Evolutionary conservation across 768 basidiomycete genomes (phyloP), one percentile per base, ranked within the genome.

Genomic region (Mycena crocata): DNA sequence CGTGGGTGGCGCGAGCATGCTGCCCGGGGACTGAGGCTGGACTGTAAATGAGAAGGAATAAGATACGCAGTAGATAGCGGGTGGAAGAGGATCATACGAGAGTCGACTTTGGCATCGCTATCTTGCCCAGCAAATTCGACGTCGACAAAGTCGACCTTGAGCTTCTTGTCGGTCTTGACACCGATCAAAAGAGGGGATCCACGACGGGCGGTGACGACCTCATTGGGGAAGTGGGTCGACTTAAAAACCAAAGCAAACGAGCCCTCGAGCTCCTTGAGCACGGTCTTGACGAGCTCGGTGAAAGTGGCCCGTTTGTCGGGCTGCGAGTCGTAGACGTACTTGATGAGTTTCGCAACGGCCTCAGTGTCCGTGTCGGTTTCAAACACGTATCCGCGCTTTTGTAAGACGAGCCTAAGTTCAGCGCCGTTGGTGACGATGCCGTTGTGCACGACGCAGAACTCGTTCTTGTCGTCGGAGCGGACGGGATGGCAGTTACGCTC

Each of bases 181-280:
- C 98, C 98, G 75, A 99, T 89, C 63, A 99, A 82, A 32, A 99
- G 89, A 31, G 98, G 98, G 17, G 97, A 98, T 72, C 98, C 98
- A 74, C 98, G 93, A 72, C 96, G 95, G 63, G 96, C 95, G 55
- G 94, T 93, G 68, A 99, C 96, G 69, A 96, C 89, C 79, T 99
- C 94, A 71, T 97, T 93, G 45, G 98, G 98, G 86, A 89, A 99
- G 83, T 99, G 96, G 35, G 78, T 80, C 7, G 96, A 98, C 84
- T 98, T 99, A 93, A 99, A 98, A 72, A 98, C 96, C 80, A 99
- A 97, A 21, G 98, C 98, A 73, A 99, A 99, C 3, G 98, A 98
- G 44, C 98, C 98, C 83, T 99, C 95, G 46, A 99, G 89, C 80
- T 99, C 97, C 82, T 96, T 97, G 76, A 99, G 82, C 46, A 99